Evolutionary conservation across 2,329 filamentous ascomycete species (phyloP).

Genomic region (Macrophomina phaseolina): DNA sequence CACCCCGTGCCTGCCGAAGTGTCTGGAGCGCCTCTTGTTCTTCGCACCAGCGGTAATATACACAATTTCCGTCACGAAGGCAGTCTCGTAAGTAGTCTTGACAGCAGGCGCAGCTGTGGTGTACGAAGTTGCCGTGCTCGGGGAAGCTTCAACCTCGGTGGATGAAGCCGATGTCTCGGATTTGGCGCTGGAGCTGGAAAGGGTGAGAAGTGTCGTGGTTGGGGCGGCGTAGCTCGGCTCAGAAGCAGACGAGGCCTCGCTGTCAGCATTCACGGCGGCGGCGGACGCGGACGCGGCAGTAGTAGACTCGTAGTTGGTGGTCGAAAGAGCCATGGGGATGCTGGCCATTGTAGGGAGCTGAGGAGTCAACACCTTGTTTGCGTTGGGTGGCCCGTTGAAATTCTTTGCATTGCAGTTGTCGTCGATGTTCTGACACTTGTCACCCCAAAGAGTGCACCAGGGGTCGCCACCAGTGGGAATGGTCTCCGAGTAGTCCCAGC

Average conservation of each 20-base stretch:
- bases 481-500: conserved; percentile 62
- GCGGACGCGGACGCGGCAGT: neutral
- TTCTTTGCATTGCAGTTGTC: conserved; percentile 48
- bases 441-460: conserved; percentile 67
- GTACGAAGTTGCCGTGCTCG: neutral
- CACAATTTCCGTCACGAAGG: conserved; percentile 11
- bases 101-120: conserved; percentile 15
- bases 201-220: conserved; percentile 1
- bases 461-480: conserved; percentile 62
- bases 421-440: conserved; percentile 61
- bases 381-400: conserved; percentile 52
- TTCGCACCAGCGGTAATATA: conserved; percentile 13
- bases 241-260: neutral
- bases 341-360: conserved; percentile 32
- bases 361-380: conserved; percentile 47
- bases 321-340: conserved; percentile 25
- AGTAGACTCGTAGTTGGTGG: conserved; percentile 19
- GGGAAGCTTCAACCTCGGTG: neutral
- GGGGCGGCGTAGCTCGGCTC: conserved; percentile 3
- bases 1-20: conserved; percentile 14
- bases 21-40: conserved; percentile 10
- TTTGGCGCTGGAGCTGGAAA: neutral
- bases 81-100: conserved; percentile 18
- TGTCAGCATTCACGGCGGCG: neutral
- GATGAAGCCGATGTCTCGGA: neutral